Base-by-base conservation (phyloP, 495 filamentous ascomycete genomes). In the Lasiosphaeria ovina region DNA sequence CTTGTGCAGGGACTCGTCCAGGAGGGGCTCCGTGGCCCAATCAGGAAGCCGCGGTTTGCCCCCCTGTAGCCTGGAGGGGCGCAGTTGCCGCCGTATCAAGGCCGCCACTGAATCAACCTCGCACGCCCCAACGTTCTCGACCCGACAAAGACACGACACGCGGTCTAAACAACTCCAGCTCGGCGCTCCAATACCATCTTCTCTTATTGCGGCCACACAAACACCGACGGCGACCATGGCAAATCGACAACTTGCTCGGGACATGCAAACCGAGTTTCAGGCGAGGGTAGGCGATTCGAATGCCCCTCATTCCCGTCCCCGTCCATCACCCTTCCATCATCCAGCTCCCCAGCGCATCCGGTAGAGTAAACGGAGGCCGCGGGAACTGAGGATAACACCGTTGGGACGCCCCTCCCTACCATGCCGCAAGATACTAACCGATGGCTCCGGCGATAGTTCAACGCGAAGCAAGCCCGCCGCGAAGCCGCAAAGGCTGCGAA, bases 401-500 rank as follows among this genome's bases (percentile, higher is more conserved):
- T 42, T 42, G 38, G 12, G 12, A 8, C 38, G 8, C 38, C 38
- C 38, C 38, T 12, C 38, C 38, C 38, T 8, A 42, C 7, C 38
- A 42, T 42, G 12, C 12, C 8, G 38, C 38, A 8, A 42, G 38
- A n/a, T n/a, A 47, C 44, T 47, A n/a, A n/a, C 44, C 16, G 6
- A 7, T 47, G 2, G 12, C 44, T 1, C 16, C 6, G 12, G 6
- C 33, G 3, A 12, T 68, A 92, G 88, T 92, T 93, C 79, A 92
- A 91, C 59, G 86, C 90, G 31, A 93, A 93, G 72, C 87, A 91
- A 73, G 83, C 91, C 56, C 90, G 90, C 58, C 79, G 90, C 62
- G 89, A 93, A 77, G 87, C 90, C 10, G 83, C 83, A 59, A 92
- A 91, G 72, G 90, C 90, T 16, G 83, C 85, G 56, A 92, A 92